phyloP scores from a whole-genome alignment of 2,329 filamentous ascomycete species.

The Bipolaris bicolor region DNA sequence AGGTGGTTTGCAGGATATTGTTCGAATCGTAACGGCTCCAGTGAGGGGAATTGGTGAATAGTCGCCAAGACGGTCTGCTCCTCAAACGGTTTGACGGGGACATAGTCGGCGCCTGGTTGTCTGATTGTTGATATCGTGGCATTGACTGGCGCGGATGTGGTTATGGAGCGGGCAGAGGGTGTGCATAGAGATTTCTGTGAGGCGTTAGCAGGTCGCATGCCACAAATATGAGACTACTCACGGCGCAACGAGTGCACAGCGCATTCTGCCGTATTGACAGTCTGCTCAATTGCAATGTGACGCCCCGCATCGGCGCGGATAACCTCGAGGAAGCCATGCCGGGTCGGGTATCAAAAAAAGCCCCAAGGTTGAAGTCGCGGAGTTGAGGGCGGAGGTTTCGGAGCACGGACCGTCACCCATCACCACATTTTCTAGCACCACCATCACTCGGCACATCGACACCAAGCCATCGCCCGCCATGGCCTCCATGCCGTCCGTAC shows the following conservation, averaged over 20 bases:
- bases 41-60: conserved; percentile 85
- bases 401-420: conserved; percentile 8
- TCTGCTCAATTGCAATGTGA: conserved; percentile 39
- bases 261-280: conserved; percentile 40
- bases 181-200: conserved; percentile 34
- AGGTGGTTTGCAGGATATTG: conserved; percentile 83
- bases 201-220: conserved; percentile 44
- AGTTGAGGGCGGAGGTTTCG: conserved; percentile 37
- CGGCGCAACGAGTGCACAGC: conserved; percentile 55
- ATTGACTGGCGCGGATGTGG: conserved; percentile 61
- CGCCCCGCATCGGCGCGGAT: conserved; percentile 46
- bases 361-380: conserved; percentile 26
- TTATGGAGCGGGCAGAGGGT: conserved; percentile 37
- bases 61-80: conserved; percentile 73
- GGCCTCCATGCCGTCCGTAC: conserved; percentile 44
- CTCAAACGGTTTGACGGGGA: conserved; percentile 40
- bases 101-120: conserved; percentile 46
- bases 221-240: conserved; percentile 50
- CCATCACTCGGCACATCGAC: conserved; percentile 9
- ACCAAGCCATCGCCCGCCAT: conserved; percentile 31
- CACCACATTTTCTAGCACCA: conserved; percentile 30
- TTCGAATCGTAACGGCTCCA: conserved; percentile 81
- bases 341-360: conserved; percentile 29
- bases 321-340: conserved; percentile 52
- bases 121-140: conserved; percentile 58